Base-by-base conservation (phyloP, 2,329 filamentous ascomycete species). In the Elsinoe arachidis region DNA sequence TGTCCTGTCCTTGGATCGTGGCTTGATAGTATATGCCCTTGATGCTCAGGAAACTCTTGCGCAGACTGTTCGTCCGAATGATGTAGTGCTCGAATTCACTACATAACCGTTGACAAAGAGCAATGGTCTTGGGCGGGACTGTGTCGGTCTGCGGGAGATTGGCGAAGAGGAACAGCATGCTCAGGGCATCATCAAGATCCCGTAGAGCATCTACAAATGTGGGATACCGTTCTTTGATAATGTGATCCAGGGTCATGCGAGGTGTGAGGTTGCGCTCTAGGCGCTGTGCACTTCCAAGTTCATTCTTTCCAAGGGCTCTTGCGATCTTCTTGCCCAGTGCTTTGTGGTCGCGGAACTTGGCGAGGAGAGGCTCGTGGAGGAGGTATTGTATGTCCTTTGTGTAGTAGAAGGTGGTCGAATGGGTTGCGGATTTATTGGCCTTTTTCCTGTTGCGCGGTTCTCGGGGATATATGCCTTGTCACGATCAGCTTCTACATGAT, bases 11-110 rank as follows among this genome's bases (percentile, higher is more conserved):
- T 72, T 96, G 90, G 61, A 99, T 95, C 54, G 86, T 96, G 21
- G 92, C 93, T 76, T 97, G 92, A 75, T 97, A 99, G 78, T 99
- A 99, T 68, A 99, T 97, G 61, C 93, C 93, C 80, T 99, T 99
- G 75, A 99, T 97, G 1, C 90, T 96, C 63, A 99, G 76, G 77
- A 99, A 99, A 0, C 91, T 96, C 77, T 96, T 97, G 68, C 89
- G 87, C 65, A 99, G 77, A 66, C 88, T 90, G 74, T 95, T 84
- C 41, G 92, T 95, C 47, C 86, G 82, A 69, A 99, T 99, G 61
- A 99, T 80, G 74, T 96, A 99, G 78, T 97, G 93, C 75, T 97
- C 88, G 73, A 99, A 99, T 76, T 99, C 93, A 72, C 92, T 85
- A 66, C 87, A 92, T 56, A 99, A 77, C 57, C 90, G 85, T 76